Evolutionary conservation across 306 rosid genomes (phyloP).

Genomic region (Bauhinia variegata): DNA sequence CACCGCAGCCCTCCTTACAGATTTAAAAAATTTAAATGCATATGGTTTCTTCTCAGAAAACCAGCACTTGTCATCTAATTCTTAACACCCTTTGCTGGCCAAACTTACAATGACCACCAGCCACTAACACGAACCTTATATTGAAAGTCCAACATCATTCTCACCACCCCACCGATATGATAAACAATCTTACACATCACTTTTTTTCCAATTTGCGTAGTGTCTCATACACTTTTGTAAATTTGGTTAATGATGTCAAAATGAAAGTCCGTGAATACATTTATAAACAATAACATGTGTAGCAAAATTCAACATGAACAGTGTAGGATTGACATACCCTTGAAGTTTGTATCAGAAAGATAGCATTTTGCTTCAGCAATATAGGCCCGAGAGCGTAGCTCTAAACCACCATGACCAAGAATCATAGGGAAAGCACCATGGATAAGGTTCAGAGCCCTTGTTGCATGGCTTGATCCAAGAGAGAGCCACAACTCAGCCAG

Average conservation of each 20-base stretch:
- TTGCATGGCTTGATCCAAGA: constrained; percentile 87
- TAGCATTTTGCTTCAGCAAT: constrained; percentile 92
- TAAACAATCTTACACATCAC: not conserved
- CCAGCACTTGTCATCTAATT: constrained; percentile 8
- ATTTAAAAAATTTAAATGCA: constrained; percentile 2
- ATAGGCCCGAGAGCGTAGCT: constrained; percentile 87
- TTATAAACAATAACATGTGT: constrained; percentile 18
- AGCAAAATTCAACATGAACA: constrained; percentile 19
- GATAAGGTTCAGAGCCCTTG: constrained; percentile 82
- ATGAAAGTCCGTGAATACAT: constrained; percentile 14
- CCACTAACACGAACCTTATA: constrained; percentile 5
- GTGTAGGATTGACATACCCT: constrained; percentile 48
- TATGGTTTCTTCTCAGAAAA: constrained; percentile 2
- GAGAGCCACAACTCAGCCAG: constrained; percentile 94
- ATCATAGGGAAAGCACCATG: constrained; percentile 90
- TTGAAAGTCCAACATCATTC: not conserved
- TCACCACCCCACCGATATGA: not conserved
- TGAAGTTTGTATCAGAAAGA: constrained; percentile 72
- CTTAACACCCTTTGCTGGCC: constrained; percentile 7
- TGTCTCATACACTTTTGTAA: not conserved
- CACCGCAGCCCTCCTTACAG: not conserved
- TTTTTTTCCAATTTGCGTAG: constrained; percentile 1
- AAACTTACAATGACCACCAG: constrained; percentile 4
- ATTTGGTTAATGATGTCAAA: constrained; percentile 1
- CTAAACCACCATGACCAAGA: constrained; percentile 99